These are phyloP conservation scores for Pseudogymnoascus sp. DNA, from an alignment of 2,329 filamentous ascomycete species.

Conservation along the genomic window DNA sequence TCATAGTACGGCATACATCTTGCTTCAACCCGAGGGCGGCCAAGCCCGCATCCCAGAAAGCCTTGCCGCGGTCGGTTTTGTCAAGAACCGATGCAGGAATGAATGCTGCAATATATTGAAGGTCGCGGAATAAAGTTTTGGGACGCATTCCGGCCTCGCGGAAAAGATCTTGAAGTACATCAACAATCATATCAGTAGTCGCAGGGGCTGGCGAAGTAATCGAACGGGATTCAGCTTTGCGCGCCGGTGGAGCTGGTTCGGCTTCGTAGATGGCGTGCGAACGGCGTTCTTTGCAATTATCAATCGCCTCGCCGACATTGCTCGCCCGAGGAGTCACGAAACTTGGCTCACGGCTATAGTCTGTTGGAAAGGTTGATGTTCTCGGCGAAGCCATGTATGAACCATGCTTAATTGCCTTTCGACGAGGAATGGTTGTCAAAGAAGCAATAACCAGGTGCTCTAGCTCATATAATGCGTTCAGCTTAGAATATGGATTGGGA, in stretches of 20 bases:
- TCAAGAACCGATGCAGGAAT: slow-evolving; percentile 53
- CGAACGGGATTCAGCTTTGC: slow-evolving; percentile 42
- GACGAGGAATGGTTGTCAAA: slow-evolving; percentile 35
- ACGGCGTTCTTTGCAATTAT: slow-evolving; percentile 60
- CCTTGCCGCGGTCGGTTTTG: slow-evolving; percentile 57
- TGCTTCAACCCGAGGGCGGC: slow-evolving; percentile 85
- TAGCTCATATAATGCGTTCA: slow-evolving; percentile 74
- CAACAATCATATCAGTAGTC: slow-evolving; percentile 46
- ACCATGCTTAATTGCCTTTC: background rate
- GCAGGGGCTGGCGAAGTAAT: slow-evolving; percentile 23
- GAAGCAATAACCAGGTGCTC: slow-evolving; percentile 74
- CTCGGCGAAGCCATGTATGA: background rate
- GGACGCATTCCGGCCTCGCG: slow-evolving; percentile 61
- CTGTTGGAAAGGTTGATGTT: background rate
- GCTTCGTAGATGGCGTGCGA: slow-evolving; percentile 43
- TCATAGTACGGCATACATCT: slow-evolving; percentile 65
- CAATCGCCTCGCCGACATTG: slow-evolving; percentile 57
- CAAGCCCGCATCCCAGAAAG: slow-evolving; percentile 74
- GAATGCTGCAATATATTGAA: slow-evolving; percentile 66
- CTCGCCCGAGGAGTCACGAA: slow-evolving; percentile 30
- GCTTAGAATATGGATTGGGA: slow-evolving; percentile 78
- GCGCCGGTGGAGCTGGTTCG: slow-evolving; percentile 47
- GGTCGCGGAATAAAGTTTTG: slow-evolving; percentile 69
- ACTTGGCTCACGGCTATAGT: slow-evolving; percentile 7
- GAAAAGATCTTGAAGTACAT: slow-evolving; percentile 59